Evolutionary conservation across 345 rosid genomes (phyloP), one percentile per base, ranked within the genome.

Genomic region (Eucalyptus caleyi): DNA sequence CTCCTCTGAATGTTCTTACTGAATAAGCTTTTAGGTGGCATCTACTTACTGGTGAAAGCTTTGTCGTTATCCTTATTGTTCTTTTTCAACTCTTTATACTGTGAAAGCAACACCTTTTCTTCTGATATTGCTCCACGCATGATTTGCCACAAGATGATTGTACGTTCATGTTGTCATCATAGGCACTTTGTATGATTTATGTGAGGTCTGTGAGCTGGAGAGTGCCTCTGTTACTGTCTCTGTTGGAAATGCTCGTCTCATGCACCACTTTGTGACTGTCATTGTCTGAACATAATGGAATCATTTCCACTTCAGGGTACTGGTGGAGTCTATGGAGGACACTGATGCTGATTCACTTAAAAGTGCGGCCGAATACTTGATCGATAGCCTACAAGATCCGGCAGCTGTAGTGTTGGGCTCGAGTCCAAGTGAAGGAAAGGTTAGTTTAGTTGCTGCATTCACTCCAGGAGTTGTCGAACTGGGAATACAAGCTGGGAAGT

Each of bases 361-460:
- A 93, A 95, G 92, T 88, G 99, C 98, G 10, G 99, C 98, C 2
- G 98, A 97, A 91, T 90, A 95, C 91, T 92, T 97, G 90, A 87
- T 96, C 37, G 94, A 94, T 80, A 89, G 90, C n/a, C 91, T 97
- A 87, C 94, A 95, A 93, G 98, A 95, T 91, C 98, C 98, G 11
- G 97, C 95, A 32, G 99, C 97, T 34, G 91, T 97, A 44, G 92
- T 97, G 59, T 91, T 97, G 91, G 99, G 99, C 69, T 96, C 99
- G 9, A 91, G 95, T 91, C 99, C 98, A 37, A 96, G 91, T n/a
- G 95, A 95, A 90, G 98, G 96, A 91, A 97, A 97, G 91, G 99
- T 97, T 89, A 97, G 99, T 91, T 94, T 97, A 89, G 97, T 96
- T 77, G 99, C 99, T 80, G 99, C 99, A 45, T 97, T 97, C 92